A percentile compares a stretch with the other conserved stretches of the same genome.
These are phyloP conservation scores for Porcisia hertigi DNA, from an alignment of 208 protist genomes.

Conservation along the genomic window DNA sequence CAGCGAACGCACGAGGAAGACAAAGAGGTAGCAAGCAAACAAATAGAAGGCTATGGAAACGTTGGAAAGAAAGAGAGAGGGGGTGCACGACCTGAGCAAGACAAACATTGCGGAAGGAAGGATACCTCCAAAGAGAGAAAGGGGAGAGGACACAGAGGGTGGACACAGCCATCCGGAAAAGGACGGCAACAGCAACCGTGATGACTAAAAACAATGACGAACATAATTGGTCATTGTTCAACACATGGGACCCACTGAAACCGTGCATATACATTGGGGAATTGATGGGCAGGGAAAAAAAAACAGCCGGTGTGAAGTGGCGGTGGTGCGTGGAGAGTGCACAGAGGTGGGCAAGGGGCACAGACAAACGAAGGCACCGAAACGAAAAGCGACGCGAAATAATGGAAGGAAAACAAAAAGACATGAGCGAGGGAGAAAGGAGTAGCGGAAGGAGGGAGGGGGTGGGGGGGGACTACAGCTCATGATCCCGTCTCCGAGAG, in stretches of 20 bases:
- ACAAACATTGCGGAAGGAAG: neutral
- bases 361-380: neutral
- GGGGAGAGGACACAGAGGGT: too few relatives aligned
- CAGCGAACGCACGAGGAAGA: neutral
- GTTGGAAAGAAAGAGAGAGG: neutral
- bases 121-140: too few relatives aligned
- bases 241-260: neutral
- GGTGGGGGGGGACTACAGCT: too few relatives aligned
- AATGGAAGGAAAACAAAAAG: neutral
- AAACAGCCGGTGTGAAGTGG: neutral
- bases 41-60: too few relatives aligned
- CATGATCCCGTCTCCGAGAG: too few relatives aligned
- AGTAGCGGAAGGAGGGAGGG: neutral
- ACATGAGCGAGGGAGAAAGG: neutral
- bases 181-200: neutral
- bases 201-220: neutral
- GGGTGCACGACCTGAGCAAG: neutral
- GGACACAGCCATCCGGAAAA: neutral
- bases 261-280: slow-evolving; percentile 5
- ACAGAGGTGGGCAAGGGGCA: neutral
- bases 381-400: neutral
- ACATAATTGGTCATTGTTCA: neutral
- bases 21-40: neutral
- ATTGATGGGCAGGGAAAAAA: neutral
- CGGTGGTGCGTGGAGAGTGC: neutral